phyloP scores from a whole-genome alignment of 208 protist genomes.

The Tritrichomonas foetus region DNA sequence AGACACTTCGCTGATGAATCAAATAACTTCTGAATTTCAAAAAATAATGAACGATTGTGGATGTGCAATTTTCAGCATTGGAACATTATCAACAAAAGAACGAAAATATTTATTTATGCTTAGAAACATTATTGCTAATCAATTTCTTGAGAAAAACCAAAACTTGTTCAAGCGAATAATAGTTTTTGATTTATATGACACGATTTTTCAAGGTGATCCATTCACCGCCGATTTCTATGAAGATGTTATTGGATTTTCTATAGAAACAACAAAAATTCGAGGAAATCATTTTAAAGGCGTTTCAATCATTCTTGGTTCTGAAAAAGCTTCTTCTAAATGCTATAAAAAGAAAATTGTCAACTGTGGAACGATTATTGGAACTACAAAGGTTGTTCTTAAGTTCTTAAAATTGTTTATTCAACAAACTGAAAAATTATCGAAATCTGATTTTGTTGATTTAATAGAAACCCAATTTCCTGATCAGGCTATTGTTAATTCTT shows the following conservation, averaged over 20 bases:
- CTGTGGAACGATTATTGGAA: no score
- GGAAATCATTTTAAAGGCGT: background rate
- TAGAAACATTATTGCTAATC: background rate
- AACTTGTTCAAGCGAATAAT: background rate
- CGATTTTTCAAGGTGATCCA: background rate
- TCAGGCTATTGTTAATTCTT: no score
- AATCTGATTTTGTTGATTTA: no score
- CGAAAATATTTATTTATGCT: background rate
- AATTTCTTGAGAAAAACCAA: background rate
- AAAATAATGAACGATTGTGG: background rate
- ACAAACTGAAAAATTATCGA: no score
- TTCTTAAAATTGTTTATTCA: no score
- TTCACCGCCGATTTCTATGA: background rate
- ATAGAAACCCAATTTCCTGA: no score
- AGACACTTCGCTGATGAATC: background rate
- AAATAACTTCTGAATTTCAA: background rate
- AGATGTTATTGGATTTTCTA: no score
- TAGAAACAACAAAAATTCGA: background rate
- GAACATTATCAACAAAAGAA: background rate
- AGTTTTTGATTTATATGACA: slow-evolving; percentile 4
- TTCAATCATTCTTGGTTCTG: background rate
- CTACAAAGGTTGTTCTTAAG: no score
- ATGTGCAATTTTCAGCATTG: background rate
- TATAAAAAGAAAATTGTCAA: no score
- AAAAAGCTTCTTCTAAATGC: no score